A percentile compares a stretch with the other conserved stretches of the same genome.
Conservation (phyloP, 78 protist genomes). For the Planoprotostelium fungivorum region DNA sequence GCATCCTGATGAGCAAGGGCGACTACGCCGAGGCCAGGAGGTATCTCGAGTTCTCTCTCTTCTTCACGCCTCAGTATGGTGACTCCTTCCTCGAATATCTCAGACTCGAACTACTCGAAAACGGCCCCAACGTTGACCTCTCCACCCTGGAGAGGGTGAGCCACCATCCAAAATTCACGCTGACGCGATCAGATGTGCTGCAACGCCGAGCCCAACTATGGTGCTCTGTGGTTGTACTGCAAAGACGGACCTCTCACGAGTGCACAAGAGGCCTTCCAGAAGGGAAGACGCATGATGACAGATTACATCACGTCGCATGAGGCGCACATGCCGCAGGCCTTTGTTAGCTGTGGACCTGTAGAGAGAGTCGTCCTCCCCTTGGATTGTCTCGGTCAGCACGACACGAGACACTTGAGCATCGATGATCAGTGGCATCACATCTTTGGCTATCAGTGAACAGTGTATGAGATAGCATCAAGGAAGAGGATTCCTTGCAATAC, state of each 20-base stretch:
- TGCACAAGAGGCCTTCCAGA: neutral
- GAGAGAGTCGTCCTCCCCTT: neutral
- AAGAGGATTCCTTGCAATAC: no score
- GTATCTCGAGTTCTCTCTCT: conserved; percentile 79
- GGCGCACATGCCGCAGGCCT: neutral
- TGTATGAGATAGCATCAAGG: no score
- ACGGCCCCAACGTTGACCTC: conserved; percentile 50
- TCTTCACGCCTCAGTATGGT: conserved; percentile 95
- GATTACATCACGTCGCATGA: neutral
- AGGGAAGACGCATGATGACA: neutral
- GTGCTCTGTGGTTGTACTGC: conserved; percentile 86
- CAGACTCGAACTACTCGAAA: conserved; percentile 57
- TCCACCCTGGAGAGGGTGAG: conserved; percentile 50
- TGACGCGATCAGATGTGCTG: conserved; percentile 52
- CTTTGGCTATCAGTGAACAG: neutral
- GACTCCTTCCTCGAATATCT: conserved; percentile 90
- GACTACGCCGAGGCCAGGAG: conserved; percentile 46
- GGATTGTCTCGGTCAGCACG: neutral
- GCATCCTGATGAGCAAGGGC: conserved; percentile 71
- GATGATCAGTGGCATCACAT: neutral
- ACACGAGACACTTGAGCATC: neutral
- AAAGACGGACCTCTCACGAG: conserved; percentile 19
- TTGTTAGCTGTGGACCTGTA: neutral
- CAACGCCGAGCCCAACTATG: conserved; percentile 92
- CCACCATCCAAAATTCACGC: neutral